Evolutionary conservation across 768 basidiomycete species (phyloP).

Genomic region (Astraeus odoratus): DNA sequence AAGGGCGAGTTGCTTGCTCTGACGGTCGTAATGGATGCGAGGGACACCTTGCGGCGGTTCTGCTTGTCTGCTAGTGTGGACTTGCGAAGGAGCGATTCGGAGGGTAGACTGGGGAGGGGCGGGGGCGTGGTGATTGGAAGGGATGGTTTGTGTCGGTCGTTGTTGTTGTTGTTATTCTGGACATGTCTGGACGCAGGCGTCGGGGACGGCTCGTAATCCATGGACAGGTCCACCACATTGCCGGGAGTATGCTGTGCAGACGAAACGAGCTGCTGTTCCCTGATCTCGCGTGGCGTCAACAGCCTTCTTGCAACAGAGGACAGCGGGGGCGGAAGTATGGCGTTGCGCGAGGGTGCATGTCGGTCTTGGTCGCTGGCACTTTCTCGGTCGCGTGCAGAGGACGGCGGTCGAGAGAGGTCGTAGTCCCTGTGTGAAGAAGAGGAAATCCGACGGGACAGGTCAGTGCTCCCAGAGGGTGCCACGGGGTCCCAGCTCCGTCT

Average conservation of each 20-base stretch:
- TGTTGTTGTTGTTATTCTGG: neutral
- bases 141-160: constrained; percentile 40
- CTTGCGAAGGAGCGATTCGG: constrained; percentile 39
- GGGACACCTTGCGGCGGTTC: constrained; percentile 36
- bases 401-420: constrained; percentile 14
- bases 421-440: neutral
- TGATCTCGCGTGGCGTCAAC: constrained; percentile 51
- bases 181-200: constrained; percentile 34
- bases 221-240: constrained; percentile 25
- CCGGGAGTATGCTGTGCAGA: constrained; percentile 9
- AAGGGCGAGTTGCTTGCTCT: constrained; percentile 38
- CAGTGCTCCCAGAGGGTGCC: too few species aligned
- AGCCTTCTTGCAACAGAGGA: constrained; percentile 38
- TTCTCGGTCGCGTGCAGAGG: constrained; percentile 18
- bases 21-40: constrained; percentile 38
- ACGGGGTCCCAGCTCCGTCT: constrained; percentile 39
- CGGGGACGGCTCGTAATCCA: constrained; percentile 40
- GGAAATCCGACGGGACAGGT: neutral
- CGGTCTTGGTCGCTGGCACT: constrained; percentile 20
- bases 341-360: constrained; percentile 17
- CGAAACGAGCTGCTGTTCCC: constrained; percentile 31
- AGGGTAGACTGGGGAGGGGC: constrained; percentile 53
- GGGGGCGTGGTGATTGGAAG: constrained; percentile 50
- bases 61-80: constrained; percentile 19
- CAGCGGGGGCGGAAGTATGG: constrained; percentile 17